phyloP scores from a whole-genome alignment of 352 stramenopile species.

The Phytophthora kernoviae region DNA sequence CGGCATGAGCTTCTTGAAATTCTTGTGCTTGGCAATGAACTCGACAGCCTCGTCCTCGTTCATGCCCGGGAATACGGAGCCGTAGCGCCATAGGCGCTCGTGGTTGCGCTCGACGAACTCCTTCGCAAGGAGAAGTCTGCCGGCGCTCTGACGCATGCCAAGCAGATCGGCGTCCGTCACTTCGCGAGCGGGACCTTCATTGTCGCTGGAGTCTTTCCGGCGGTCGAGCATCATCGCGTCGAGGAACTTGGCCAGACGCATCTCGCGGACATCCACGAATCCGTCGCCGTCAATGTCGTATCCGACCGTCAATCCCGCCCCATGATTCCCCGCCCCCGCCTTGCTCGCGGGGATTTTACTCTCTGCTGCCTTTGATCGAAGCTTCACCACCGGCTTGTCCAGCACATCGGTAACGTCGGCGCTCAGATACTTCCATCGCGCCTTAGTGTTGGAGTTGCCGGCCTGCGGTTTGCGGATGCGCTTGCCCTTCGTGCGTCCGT shows the following conservation, averaged over 20 bases:
- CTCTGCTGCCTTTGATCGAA: constrained; percentile 12
- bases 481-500: constrained; percentile 54
- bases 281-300: constrained; percentile 77
- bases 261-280: constrained; percentile 66
- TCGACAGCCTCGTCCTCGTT: constrained; percentile 59
- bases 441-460: constrained; percentile 53
- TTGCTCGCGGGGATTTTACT: constrained; percentile 11
- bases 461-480: constrained; percentile 56
- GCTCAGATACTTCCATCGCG: constrained; percentile 60
- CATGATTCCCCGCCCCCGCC: neutral
- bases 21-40: constrained; percentile 68
- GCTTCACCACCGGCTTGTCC: constrained; percentile 16
- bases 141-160: constrained; percentile 55
- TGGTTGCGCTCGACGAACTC: constrained; percentile 78
- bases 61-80: constrained; percentile 66
- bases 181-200: constrained; percentile 12
- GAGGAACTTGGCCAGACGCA: constrained; percentile 68
- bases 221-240: constrained; percentile 57
- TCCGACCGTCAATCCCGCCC: constrained; percentile 18
- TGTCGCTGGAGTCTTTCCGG: constrained; percentile 11
- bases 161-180: constrained; percentile 42
- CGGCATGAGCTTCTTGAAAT: constrained; percentile 68
- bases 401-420: constrained; percentile 53
- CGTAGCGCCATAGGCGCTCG: constrained; percentile 67
- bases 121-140: constrained; percentile 62